These are phyloP conservation scores for Daedaleopsis sinensis DNA, from an alignment of 768 basidiomycete genomes.

Conservation along the genomic window DNA sequence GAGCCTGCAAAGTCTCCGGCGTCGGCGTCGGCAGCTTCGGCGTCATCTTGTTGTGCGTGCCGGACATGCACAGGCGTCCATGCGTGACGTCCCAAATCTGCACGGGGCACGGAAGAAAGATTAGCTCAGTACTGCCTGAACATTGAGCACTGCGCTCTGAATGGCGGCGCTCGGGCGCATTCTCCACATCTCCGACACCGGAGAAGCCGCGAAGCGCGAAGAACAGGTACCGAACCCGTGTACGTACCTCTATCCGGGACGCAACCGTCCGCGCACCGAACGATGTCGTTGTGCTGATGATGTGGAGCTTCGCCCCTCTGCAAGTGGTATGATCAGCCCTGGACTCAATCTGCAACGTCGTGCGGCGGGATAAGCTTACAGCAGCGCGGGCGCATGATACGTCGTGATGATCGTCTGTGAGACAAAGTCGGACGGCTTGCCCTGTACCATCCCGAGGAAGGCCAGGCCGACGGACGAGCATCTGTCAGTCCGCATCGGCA, in stretches of 20 bases:
- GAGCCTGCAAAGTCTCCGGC: not conserved
- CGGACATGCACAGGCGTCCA: constrained; percentile 4
- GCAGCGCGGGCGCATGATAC: constrained; percentile 1
- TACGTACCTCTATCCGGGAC: not conserved
- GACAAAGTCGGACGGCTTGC: constrained; percentile 4
- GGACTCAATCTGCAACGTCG: not conserved
- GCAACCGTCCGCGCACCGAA: constrained; percentile 4
- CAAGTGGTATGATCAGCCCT: not conserved
- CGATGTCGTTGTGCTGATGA: constrained; percentile 2
- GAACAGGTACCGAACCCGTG: not conserved
- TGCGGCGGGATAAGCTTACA: not conserved
- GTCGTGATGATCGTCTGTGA: constrained; percentile 6
- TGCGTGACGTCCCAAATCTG: constrained; percentile 9
- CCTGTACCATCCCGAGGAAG: constrained; percentile 3
- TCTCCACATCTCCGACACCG: not conserved
- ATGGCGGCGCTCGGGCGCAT: not conserved
- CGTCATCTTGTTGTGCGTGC: constrained; percentile 7
- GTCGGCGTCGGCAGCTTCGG: not conserved
- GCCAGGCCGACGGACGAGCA: constrained; percentile 1
- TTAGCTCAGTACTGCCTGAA: no score
- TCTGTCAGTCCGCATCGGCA: not conserved
- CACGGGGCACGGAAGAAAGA: not conserved
- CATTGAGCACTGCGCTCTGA: not conserved
- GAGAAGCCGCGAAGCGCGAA: not conserved
- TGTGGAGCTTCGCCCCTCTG: constrained; percentile 3